Percentiles rank a stretch among this genome's conserved stretches.
These are phyloP conservation scores for Neoboletus magnificus DNA, from an alignment of 768 basidiomycete genomes.

Conservation along the genomic window DNA sequence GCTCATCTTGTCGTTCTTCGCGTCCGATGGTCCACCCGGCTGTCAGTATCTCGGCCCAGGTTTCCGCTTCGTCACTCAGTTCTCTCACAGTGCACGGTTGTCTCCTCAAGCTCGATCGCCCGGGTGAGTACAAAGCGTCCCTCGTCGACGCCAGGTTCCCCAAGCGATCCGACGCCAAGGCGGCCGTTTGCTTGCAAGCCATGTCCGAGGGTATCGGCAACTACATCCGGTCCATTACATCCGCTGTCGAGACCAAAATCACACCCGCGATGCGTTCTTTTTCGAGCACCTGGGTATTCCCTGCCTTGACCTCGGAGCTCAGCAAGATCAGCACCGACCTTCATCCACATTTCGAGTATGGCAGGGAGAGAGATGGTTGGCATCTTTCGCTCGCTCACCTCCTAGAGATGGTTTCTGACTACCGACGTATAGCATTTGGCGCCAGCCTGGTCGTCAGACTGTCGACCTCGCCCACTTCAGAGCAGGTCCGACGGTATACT, in stretches of 20 bases:
- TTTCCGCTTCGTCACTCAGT: constrained; percentile 1
- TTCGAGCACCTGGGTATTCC: constrained; percentile 44
- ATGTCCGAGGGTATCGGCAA: constrained; percentile 59
- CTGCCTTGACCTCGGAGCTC: constrained; percentile 45
- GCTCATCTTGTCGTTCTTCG: constrained; percentile 43
- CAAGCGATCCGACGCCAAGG: constrained; percentile 64
- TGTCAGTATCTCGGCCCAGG: constrained; percentile 37
- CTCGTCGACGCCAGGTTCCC: constrained; percentile 62
- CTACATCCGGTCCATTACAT: constrained; percentile 48
- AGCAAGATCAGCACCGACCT: constrained; percentile 38
- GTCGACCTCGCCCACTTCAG: constrained; percentile 28
- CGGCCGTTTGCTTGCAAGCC: constrained; percentile 62
- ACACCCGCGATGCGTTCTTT: constrained; percentile 44
- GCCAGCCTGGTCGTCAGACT: constrained; percentile 47
- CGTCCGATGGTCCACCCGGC: constrained; percentile 39
- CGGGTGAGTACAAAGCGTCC: constrained; percentile 49
- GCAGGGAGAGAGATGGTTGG: constrained; percentile 52
- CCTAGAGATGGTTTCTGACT: neutral
- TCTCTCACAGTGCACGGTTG: constrained; percentile 53
- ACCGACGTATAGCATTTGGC: constrained; percentile 46
- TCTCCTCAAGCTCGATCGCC: constrained; percentile 50
- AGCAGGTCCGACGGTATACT: constrained; percentile 42
- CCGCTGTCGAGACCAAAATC: constrained; percentile 44
- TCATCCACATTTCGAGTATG: constrained; percentile 40
- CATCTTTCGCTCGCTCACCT: neutral